Percentiles rank a stretch among this genome's conserved stretches.
phyloP scores from a whole-genome alignment of 2,329 filamentous ascomycete species.

The Aspergillus melleus region DNA sequence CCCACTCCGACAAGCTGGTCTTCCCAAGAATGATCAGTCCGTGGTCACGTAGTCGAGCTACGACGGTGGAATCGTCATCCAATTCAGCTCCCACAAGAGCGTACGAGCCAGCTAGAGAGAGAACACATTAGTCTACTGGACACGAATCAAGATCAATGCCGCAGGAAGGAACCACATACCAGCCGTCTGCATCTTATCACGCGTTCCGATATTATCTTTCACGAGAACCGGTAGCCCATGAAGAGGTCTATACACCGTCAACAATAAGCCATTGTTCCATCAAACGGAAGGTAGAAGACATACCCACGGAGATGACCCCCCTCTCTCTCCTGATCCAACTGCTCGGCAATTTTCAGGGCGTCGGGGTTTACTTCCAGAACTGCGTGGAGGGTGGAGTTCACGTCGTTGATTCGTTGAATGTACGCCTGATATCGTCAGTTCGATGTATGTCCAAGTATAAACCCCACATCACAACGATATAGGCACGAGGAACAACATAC shows the following conservation, averaged over 20 bases:
- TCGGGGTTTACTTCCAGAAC: conserved; percentile 60
- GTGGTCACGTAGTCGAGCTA: conserved; percentile 58
- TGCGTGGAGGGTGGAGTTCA: conserved; percentile 54
- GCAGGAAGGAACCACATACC: conserved; percentile 21
- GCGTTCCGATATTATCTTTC: conserved; percentile 67
- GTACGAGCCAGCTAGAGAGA: conserved; percentile 59
- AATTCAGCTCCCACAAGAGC: conserved; percentile 61
- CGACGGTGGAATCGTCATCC: conserved; percentile 59
- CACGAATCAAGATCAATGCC: neutral
- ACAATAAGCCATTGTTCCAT: neutral
- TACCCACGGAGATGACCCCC: conserved; percentile 50
- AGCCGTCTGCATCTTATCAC: conserved; percentile 63
- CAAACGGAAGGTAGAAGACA: neutral
- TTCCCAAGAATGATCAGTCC: conserved; percentile 68
- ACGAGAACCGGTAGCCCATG: conserved; percentile 66
- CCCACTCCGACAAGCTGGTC: conserved; percentile 65
- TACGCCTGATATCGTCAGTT: conserved; percentile 45
- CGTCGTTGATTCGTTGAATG: conserved; percentile 51
- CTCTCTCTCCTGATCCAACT: conserved; percentile 50
- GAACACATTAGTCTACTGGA: neutral
- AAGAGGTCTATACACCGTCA: conserved; percentile 37
- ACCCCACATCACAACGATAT: too few relatives aligned
- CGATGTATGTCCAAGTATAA: too few relatives aligned
- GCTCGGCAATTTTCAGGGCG: conserved; percentile 50
- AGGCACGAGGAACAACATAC: conserved; percentile 17